phyloP scores from a whole-genome alignment of 495 filamentous ascomycete species.

The Filosporella fistucella region DNA sequence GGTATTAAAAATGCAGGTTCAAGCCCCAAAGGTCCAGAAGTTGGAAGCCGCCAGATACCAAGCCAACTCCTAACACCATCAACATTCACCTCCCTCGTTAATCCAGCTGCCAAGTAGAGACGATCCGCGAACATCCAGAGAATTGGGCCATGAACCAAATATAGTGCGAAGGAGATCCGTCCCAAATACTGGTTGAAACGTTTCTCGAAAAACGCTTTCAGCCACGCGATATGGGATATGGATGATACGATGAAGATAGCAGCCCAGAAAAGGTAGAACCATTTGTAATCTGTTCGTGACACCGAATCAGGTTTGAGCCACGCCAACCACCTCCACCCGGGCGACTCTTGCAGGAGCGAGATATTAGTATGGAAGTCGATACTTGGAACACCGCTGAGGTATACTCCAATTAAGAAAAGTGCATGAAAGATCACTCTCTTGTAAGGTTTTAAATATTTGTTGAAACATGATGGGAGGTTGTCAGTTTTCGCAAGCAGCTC shows the following conservation, averaged over 20 bases:
- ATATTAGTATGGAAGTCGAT: conserved; percentile 29
- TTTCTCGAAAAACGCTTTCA: conserved; percentile 50
- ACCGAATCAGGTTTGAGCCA: conserved; percentile 41
- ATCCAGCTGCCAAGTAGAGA: conserved; percentile 49
- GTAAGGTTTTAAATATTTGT: conserved; percentile 27
- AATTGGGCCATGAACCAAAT: conserved; percentile 49
- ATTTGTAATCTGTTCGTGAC: conserved; percentile 47
- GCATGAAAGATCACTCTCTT: conserved; percentile 38
- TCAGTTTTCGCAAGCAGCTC: conserved; percentile 36
- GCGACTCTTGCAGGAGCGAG: conserved; percentile 28
- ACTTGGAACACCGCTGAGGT: conserved; percentile 42
- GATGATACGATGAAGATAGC: conserved; percentile 50
- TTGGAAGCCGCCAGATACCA: conserved; percentile 1
- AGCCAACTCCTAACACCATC: conserved; percentile 24
- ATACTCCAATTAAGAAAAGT: conserved; percentile 36
- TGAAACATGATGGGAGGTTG: conserved; percentile 35
- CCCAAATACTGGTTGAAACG: conserved; percentile 56
- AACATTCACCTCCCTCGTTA: conserved; percentile 25
- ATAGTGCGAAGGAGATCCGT: conserved; percentile 49
- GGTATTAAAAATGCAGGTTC: conserved; percentile 50
- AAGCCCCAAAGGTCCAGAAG: conserved; percentile 43
- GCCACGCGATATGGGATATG: conserved; percentile 43
- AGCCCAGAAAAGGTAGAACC: conserved; percentile 47
- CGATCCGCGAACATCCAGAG: conserved; percentile 42
- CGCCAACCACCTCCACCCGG: conserved; percentile 44